Evolutionary conservation across 129 eudicot genomes (phyloP).

Genomic region (Escallonia rubra): DNA sequence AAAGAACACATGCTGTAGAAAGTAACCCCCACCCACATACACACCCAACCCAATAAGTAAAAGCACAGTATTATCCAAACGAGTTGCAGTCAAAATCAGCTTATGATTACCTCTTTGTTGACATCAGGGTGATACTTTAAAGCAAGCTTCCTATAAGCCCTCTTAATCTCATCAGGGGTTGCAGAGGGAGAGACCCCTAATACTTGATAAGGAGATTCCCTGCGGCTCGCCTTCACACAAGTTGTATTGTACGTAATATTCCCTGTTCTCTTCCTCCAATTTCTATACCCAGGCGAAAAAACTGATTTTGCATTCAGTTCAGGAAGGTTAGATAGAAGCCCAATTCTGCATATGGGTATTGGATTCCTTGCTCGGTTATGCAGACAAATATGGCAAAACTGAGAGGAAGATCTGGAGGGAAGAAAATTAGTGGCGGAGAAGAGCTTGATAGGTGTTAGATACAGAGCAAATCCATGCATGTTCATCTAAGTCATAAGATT

Average conservation of each 20-base stretch:
- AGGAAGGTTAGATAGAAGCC: constrained; percentile 24
- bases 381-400: constrained; percentile 1
- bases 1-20: too few species aligned
- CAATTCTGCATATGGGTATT: constrained; percentile 39
- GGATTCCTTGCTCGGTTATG: constrained; percentile 29
- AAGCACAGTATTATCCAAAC: too few species aligned
- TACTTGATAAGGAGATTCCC: constrained; percentile 83
- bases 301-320: constrained; percentile 7
- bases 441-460: constrained; percentile 23
- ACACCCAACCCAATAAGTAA: too few species aligned
- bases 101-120: constrained; percentile 65
- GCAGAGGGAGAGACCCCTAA: constrained; percentile 92
- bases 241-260: constrained; percentile 16
- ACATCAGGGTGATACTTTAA: constrained; percentile 97
- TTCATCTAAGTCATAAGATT: constrained; percentile 36
- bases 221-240: constrained; percentile 48
- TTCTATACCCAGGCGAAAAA: constrained; percentile 23
- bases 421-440: constrained; percentile 12
- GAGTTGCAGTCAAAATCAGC: not conserved
- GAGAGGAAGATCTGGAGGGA: constrained; percentile 8
- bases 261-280: constrained; percentile 15
- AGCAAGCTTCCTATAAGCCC: constrained; percentile 91
- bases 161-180: constrained; percentile 71
- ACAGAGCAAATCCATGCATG: constrained; percentile 37
- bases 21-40: too few species aligned